These are phyloP conservation scores for Lignosus rhinocerotis DNA, from an alignment of 1,284 basidiomycete species.

Conservation along the genomic window DNA sequence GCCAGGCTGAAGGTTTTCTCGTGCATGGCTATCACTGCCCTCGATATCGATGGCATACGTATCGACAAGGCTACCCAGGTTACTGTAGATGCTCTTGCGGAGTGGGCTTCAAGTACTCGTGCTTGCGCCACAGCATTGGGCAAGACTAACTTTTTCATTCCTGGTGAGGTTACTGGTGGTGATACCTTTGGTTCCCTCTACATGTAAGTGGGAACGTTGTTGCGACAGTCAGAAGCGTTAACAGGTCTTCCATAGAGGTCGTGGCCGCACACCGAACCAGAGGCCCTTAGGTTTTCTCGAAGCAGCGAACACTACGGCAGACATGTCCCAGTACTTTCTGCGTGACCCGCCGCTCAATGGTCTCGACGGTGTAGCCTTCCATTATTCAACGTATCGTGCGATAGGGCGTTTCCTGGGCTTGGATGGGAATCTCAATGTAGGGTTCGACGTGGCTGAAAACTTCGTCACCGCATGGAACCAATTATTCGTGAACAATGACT, in stretches of 20 bases:
- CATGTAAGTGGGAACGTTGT: conserved; percentile 50
- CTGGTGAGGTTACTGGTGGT: conserved; percentile 93
- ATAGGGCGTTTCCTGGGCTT: conserved; percentile 85
- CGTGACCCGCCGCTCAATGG: conserved; percentile 61
- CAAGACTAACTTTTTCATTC: conserved; percentile 87
- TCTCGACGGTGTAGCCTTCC: conserved; percentile 83
- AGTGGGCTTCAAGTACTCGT: conserved; percentile 75
- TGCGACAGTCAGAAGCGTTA: background rate
- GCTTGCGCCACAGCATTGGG: conserved; percentile 69
- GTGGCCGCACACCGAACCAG: conserved; percentile 78
- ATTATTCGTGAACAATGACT: conserved; percentile 86
- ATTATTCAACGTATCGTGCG: conserved; percentile 88
- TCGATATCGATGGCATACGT: conserved; percentile 91
- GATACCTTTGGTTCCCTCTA: conserved; percentile 88
- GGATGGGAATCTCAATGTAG: conserved; percentile 89
- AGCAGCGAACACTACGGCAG: conserved; percentile 64
- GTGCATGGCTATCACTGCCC: conserved; percentile 82
- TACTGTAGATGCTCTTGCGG: conserved; percentile 76
- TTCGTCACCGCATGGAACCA: conserved; percentile 87
- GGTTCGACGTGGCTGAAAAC: conserved; percentile 79
- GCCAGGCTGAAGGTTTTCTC: conserved; percentile 75
- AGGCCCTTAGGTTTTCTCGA: conserved; percentile 63
- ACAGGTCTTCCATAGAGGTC: conserved; percentile 52
- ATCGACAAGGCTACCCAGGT: conserved; percentile 93
- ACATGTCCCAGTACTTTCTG: conserved; percentile 75